phyloP scores from a whole-genome alignment of 257 asterid genomes.

The Solanum sejunctum region DNA sequence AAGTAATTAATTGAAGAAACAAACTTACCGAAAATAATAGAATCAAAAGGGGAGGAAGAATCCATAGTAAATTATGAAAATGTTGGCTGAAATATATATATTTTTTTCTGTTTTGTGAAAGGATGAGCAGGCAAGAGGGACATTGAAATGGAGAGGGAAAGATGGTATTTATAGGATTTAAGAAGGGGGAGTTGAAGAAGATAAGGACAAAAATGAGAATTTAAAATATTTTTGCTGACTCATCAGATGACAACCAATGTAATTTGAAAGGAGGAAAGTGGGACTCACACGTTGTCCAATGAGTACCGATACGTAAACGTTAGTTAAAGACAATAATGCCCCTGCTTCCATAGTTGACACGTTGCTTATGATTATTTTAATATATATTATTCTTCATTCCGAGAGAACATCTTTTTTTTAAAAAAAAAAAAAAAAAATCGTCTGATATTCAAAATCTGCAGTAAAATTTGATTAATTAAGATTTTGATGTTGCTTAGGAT shows the following conservation, averaged over 20 bases:
- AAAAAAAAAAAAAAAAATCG: too few relatives aligned
- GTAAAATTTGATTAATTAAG: fast-evolving
- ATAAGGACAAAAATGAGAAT: not conserved
- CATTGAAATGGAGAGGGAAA: not conserved
- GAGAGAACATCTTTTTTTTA: too few relatives aligned
- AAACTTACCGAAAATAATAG: conserved; percentile 20
- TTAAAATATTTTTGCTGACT: not conserved
- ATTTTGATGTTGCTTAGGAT: not conserved
- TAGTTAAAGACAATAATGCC: not conserved
- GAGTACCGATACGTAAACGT: not conserved
- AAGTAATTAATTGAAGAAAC: not conserved
- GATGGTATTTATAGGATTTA: not conserved
- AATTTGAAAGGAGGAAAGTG: not conserved
- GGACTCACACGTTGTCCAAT: conserved; percentile 2
- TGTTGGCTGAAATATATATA: not conserved
- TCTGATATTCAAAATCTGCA: too few relatives aligned
- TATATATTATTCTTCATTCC: not conserved
- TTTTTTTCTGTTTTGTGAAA: not conserved
- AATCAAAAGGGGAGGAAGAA: conserved; percentile 20
- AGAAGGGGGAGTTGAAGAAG: not conserved
- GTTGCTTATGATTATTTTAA: not conserved
- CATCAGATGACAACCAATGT: not conserved
- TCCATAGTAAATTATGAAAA: conserved; percentile 7
- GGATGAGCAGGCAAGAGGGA: not conserved
- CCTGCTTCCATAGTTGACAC: not conserved